Evolutionary conservation across 2,329 filamentous ascomycete species (phyloP).

Genomic region (Ophiostoma piceae): DNA sequence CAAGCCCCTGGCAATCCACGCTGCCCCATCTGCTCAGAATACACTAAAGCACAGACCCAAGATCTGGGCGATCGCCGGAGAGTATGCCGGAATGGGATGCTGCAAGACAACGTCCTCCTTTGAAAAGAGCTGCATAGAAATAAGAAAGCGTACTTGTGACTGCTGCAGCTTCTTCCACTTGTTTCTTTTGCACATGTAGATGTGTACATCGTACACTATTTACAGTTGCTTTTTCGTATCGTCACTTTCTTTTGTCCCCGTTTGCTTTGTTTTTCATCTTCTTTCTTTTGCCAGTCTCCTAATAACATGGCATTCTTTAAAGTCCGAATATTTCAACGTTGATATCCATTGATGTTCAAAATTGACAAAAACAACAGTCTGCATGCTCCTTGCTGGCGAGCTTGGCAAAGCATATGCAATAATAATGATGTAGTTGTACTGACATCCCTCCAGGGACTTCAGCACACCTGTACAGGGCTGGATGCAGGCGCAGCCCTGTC

Average conservation of each 20-base stretch:
- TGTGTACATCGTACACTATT: too few relatives aligned
- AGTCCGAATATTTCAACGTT: neutral
- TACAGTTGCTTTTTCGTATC: neutral
- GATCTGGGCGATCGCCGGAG: neutral
- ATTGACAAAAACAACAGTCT: neutral
- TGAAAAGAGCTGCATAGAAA: too few relatives aligned
- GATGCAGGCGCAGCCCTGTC: neutral
- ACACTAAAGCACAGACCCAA: neutral
- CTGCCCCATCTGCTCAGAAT: neutral
- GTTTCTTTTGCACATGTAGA: neutral
- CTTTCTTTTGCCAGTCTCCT: neutral
- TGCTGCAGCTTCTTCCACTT: neutral
- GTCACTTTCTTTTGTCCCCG: neutral
- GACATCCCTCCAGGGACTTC: neutral
- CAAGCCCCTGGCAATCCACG: neutral
- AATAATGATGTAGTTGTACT: neutral
- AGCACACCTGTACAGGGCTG: neutral
- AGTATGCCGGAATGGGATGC: neutral
- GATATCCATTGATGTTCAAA: neutral
- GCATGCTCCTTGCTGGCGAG: neutral
- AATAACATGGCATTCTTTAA: neutral
- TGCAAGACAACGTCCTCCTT: neutral
- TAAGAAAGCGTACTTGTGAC: too few relatives aligned
- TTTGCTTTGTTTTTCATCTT: neutral
- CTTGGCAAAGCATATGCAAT: neutral